A percentile compares a stretch with the other conserved stretches of the same genome.
These are phyloP conservation scores for Cyberlindnera maclurae DNA, from an alignment of 805 yeast species.

Conservation along the genomic window DNA sequence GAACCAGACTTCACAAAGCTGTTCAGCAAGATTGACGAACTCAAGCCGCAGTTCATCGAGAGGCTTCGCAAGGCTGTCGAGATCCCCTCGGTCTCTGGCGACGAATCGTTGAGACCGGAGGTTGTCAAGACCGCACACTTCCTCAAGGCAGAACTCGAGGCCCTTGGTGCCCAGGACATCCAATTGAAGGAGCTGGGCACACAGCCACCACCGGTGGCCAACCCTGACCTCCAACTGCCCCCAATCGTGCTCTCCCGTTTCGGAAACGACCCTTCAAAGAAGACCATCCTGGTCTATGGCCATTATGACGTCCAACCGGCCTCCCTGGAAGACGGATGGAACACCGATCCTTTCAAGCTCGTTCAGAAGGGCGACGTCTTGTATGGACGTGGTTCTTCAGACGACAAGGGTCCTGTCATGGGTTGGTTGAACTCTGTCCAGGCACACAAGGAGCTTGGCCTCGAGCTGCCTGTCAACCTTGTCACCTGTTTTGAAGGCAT, in stretches of 20 bases:
- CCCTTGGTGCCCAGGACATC: constrained; percentile 76
- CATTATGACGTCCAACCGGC: constrained; percentile 99
- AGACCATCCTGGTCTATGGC: constrained; percentile 87
- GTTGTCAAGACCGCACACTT: constrained; percentile 89
- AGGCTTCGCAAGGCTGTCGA: constrained; percentile 80
- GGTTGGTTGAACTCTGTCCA: constrained; percentile 94
- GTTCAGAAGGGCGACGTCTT: constrained; percentile 62
- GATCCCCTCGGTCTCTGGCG: constrained; percentile 92
- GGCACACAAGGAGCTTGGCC: constrained; percentile 79
- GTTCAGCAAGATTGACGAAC: constrained; percentile 45
- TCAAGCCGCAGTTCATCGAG: constrained; percentile 66
- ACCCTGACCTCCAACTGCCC: constrained; percentile 67
- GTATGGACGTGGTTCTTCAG: constrained; percentile 92
- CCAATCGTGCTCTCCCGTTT: constrained; percentile 90
- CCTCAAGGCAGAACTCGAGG: constrained; percentile 58
- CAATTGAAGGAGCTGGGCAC: constrained; percentile 76
- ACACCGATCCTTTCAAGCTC: constrained; percentile 80
- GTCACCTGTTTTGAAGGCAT: constrained; percentile 95
- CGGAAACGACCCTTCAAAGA: constrained; percentile 77
- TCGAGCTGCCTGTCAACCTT: constrained; percentile 90
- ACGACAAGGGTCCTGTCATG: constrained; percentile 96
- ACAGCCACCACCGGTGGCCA: constrained; percentile 86
- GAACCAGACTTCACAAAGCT: constrained; percentile 15
- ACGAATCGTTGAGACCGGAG: constrained; percentile 78
- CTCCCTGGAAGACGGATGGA: constrained; percentile 87